Base-by-base conservation (phyloP, 208 protist species). In the Perkinsela sp. region DNA sequence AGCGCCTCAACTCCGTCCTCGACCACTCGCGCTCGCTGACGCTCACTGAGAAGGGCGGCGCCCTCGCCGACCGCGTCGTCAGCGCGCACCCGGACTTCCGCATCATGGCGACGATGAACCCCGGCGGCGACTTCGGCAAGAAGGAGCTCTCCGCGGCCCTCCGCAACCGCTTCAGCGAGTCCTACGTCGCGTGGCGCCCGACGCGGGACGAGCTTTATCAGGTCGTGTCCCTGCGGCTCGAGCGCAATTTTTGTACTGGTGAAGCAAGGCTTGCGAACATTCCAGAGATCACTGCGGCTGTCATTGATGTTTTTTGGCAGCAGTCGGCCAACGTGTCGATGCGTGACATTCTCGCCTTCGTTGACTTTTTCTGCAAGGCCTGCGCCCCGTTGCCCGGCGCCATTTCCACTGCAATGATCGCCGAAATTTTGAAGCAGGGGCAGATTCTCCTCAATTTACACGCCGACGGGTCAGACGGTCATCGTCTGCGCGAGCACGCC, bases 71-170 rank as follows among this genome's bases (percentile, higher is more conserved):
- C 32, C 83, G 89, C 74, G 77, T 79, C 72, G 84, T 93, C 70
- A 77, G 74, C 2, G 88, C 88, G 1, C 71, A 90, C 67, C 76
- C 90, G 29, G 68, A 76, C 13, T 99, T 99, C 75, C 76, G 89
- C 66, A 82, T 99, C 15, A 70, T 99, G 71, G 97, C 97, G 28
- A 99, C 97, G 1, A 99, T 99, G 97, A 99, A 99, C 78, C 97
- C 97, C 1, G 95, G 96, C 66, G 97, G 97, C 29, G 97, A 99
- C 77, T 99, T 98, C 90, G 98, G 98, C 66, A 99, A 99, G 80
- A 97, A 97, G 78, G 97, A 99, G 80, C 79, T 99, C 1, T 98
- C 94, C 2, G 96, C 97, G 16, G 97, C 97, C 66, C 83, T 98
- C 30, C 81, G 97, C 68, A 99, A 98, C 73, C 83, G 97, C 72